A percentile compares a stretch with the other conserved stretches of the same genome.
phyloP scores from a whole-genome alignment of 345 rosid species.

The Eucalyptus rudis region DNA sequence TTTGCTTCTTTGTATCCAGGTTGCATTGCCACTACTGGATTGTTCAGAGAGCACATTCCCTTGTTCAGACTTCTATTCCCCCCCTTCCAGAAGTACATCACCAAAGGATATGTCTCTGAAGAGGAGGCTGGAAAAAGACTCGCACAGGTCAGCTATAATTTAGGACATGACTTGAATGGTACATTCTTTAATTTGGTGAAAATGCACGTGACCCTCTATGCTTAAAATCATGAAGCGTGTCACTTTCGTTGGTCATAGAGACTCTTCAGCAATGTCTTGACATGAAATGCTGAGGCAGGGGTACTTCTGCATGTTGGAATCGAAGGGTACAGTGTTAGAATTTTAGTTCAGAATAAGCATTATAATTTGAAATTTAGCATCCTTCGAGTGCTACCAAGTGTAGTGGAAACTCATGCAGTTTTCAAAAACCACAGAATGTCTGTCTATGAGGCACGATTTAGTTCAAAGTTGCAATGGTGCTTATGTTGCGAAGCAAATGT shows the following conservation, averaged over 20 bases:
- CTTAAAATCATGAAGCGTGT: neutral
- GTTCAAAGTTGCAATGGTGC: neutral
- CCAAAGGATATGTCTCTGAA: slow-evolving; percentile 92
- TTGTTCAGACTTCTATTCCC: slow-evolving; percentile 85
- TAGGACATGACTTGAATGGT: neutral
- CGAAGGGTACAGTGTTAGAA: neutral
- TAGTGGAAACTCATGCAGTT: neutral
- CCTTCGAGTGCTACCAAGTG: neutral
- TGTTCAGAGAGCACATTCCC: slow-evolving; percentile 95
- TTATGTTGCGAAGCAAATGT: neutral
- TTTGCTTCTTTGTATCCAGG: slow-evolving; percentile 95
- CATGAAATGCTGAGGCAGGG: neutral
- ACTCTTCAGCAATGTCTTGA: neutral
- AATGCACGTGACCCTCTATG: neutral
- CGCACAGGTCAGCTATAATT: slow-evolving; percentile 54
- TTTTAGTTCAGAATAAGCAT: neutral
- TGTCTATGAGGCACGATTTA: neutral
- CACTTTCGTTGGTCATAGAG: neutral
- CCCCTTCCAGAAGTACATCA: slow-evolving; percentile 94
- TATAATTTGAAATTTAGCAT: neutral
- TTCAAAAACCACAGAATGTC: neutral
- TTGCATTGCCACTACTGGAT: slow-evolving; percentile 97
- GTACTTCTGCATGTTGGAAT: neutral
- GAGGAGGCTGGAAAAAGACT: slow-evolving; percentile 90
- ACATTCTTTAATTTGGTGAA: neutral